These are phyloP conservation scores for Argentina anserina DNA, from an alignment of 306 rosid species.

Conservation along the genomic window DNA sequence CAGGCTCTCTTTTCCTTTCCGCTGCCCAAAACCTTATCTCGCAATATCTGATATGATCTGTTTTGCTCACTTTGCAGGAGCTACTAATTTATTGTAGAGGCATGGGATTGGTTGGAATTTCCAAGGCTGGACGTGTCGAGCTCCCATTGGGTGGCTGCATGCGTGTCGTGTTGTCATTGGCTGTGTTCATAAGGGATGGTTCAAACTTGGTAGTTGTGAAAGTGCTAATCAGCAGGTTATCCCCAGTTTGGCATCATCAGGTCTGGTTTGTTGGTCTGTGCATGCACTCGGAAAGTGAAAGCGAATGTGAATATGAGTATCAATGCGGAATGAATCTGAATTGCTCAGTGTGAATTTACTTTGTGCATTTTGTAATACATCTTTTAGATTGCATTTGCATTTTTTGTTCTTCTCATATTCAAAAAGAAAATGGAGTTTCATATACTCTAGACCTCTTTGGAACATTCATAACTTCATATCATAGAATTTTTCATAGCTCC, in stretches of 20 bases:
- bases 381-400: too few species aligned
- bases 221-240: constrained; percentile 2
- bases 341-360: not conserved
- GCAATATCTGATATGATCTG: not conserved
- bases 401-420: too few species aligned
- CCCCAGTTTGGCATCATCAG: not conserved
- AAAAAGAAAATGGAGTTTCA: too few species aligned
- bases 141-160: not conserved
- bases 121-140: not conserved
- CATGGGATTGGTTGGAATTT: constrained; percentile 18
- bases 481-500: too few species aligned
- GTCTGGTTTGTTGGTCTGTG: constrained; percentile 17
- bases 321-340: not conserved
- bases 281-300: constrained; percentile 8
- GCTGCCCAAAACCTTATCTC: not conserved
- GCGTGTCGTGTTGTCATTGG: constrained; percentile 4
- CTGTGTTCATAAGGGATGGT: not conserved
- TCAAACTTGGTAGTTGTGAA: constrained; percentile 6
- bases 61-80: not conserved
- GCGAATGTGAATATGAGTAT: not conserved
- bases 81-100: not conserved
- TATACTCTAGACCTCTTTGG: too few species aligned
- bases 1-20: not conserved
- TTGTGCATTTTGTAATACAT: too few species aligned
- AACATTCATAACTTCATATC: too few species aligned